Percentiles rank a stretch among this genome's conserved stretches.
These are phyloP conservation scores for Irpex sp. DNA, from an alignment of 1,284 basidiomycete species.

Conservation along the genomic window DNA sequence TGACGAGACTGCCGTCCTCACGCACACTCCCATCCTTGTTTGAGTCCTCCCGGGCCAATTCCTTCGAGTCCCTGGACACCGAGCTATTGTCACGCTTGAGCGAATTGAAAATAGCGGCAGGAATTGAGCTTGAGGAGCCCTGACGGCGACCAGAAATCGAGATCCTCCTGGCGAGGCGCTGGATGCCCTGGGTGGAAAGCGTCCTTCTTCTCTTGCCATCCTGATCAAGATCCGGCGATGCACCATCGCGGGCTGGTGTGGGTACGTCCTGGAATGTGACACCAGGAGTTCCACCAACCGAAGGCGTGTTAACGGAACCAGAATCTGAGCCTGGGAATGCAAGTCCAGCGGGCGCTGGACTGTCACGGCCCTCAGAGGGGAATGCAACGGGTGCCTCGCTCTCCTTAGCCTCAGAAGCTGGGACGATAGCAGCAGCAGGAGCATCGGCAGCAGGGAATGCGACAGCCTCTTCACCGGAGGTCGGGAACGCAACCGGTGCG, in stretches of 20 bases:
- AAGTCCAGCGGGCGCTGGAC: constrained; percentile 23
- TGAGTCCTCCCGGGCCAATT: neutral
- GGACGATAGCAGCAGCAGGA: constrained; percentile 19
- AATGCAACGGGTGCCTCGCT: constrained; percentile 21
- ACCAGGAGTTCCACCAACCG: constrained; percentile 26
- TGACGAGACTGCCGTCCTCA: constrained; percentile 11
- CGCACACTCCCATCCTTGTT: constrained; percentile 6
- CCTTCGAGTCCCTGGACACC: constrained; percentile 15
- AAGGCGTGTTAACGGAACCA: constrained; percentile 25
- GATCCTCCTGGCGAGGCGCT: constrained; percentile 68
- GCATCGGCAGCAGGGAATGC: constrained; percentile 20
- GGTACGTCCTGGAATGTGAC: constrained; percentile 37
- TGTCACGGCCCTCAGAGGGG: constrained; percentile 20
- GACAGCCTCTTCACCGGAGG: constrained; percentile 24
- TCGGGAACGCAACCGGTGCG: constrained; percentile 38
- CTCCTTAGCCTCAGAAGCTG: constrained; percentile 15
- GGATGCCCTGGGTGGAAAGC: constrained; percentile 77
- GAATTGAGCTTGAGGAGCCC: constrained; percentile 55
- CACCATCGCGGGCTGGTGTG: constrained; percentile 40
- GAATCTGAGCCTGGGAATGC: constrained; percentile 35
- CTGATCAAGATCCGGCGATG: constrained; percentile 63
- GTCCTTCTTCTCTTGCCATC: constrained; percentile 73
- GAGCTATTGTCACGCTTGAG: constrained; percentile 27
- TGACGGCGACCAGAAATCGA: constrained; percentile 61
- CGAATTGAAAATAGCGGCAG: constrained; percentile 24